phyloP scores from a whole-genome alignment of 2,329 filamentous ascomycete genomes.

The Scedosporium aurantiacum region DNA sequence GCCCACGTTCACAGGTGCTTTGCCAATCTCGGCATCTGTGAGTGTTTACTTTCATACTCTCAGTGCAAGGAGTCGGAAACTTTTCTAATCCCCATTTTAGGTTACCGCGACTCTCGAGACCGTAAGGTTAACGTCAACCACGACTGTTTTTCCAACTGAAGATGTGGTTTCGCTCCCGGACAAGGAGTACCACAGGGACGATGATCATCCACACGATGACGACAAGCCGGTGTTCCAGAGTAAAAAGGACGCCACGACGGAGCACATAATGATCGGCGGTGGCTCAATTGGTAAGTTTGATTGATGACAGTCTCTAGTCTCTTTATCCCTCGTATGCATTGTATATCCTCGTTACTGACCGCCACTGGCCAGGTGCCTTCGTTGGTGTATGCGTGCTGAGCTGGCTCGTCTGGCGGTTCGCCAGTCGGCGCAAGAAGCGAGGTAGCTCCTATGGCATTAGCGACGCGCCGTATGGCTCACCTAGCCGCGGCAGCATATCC shows the following conservation, averaged over 20 bases:
- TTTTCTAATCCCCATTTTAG: not conserved
- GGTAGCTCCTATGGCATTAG: not conserved
- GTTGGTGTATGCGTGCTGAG: conserved; percentile 31
- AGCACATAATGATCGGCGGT: conserved; percentile 22
- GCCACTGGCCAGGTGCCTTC: conserved; percentile 22
- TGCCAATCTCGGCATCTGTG: not conserved
- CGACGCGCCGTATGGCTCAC: not conserved
- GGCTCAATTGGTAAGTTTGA: conserved; percentile 22
- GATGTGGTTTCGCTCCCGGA: not conserved
- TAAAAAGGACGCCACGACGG: conserved; percentile 8
- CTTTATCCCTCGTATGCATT: not conserved
- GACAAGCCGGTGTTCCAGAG: not conserved
- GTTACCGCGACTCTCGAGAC: not conserved
- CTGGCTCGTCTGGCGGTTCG: conserved; percentile 32
- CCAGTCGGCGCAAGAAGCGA: conserved; percentile 7
- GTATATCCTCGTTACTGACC: not conserved
- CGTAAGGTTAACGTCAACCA: not conserved
- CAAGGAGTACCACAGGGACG: not conserved
- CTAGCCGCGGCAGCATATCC: not conserved
- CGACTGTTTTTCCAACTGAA: not conserved
- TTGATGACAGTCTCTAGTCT: too few relatives aligned
- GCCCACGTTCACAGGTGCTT: not conserved
- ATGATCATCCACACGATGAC: not conserved
- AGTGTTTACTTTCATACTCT: not conserved
- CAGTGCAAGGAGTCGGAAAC: not conserved